A percentile compares a stretch with the other conserved stretches of the same genome.
Evolutionary conservation across 768 basidiomycete genomes (phyloP).

Genomic region (Dacryopinax spathularia): DNA sequence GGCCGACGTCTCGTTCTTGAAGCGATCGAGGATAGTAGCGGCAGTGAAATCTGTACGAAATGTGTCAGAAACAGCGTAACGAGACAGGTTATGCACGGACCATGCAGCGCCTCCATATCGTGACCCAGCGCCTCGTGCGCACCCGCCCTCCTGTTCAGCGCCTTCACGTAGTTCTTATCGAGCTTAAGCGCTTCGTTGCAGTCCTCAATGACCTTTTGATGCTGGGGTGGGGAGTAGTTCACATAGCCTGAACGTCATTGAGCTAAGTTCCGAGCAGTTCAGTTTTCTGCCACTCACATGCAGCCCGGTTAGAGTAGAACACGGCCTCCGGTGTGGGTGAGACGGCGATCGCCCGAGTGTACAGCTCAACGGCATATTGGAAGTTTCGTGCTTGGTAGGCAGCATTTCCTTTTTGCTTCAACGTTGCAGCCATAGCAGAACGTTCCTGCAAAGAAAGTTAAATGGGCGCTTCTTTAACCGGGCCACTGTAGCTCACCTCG

Average conservation of each 20-base stretch:
- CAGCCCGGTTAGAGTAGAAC: conserved; percentile 93
- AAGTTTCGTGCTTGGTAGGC: conserved; percentile 30
- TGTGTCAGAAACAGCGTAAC: conserved; percentile 1
- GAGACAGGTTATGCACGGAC: conserved; percentile 30
- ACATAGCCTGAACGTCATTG: conserved; percentile 51
- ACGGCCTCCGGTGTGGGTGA: conserved; percentile 56
- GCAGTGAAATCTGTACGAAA: conserved; percentile 69
- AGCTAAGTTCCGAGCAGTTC: neutral
- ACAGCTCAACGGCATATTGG: conserved; percentile 27
- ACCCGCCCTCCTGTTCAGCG: conserved; percentile 24
- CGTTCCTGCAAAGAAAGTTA: conserved; percentile 10
- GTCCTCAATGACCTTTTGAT: conserved; percentile 70
- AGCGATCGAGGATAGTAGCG: conserved; percentile 87
- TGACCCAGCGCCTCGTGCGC: conserved; percentile 51
- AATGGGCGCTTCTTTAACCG: neutral
- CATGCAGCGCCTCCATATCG: conserved; percentile 64
- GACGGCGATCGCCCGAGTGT: conserved; percentile 35
- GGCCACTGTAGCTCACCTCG: neutral
- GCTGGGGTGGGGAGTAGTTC: conserved; percentile 73
- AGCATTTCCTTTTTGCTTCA: conserved; percentile 33
- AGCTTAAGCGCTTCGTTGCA: conserved; percentile 78
- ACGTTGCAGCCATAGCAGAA: conserved; percentile 38
- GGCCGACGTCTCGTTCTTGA: conserved; percentile 67
- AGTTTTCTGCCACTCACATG: conserved; percentile 43
- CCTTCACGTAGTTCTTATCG: conserved; percentile 68